Evolutionary conservation across 257 asterid species (phyloP).

Genomic region (Eucommia ulmoides): DNA sequence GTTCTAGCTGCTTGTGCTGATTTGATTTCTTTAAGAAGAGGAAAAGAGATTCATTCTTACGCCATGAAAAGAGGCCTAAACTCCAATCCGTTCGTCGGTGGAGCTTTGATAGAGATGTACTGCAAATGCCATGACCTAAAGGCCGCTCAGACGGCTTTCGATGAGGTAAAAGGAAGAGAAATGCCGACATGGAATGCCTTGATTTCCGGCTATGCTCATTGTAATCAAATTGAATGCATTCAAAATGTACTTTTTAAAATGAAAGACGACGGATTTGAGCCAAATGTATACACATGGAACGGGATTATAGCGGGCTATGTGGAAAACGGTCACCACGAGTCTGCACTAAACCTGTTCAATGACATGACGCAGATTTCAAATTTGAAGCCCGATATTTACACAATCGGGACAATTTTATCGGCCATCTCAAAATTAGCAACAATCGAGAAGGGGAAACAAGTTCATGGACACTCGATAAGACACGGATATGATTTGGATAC

Average conservation of each 20-base stretch:
- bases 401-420: slow-evolving; percentile 48
- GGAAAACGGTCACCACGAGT: slow-evolving; percentile 45
- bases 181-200: slow-evolving; percentile 55
- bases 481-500: slow-evolving; percentile 39
- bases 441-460: slow-evolving; percentile 46
- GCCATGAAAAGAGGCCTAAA: slow-evolving; percentile 45
- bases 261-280: slow-evolving; percentile 60
- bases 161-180: slow-evolving; percentile 35
- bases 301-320: slow-evolving; percentile 55
- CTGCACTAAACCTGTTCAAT: slow-evolving; percentile 37
- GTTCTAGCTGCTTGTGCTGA: slow-evolving; percentile 46
- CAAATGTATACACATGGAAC: slow-evolving; percentile 59
- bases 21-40: slow-evolving; percentile 22
- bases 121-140: slow-evolving; percentile 41
- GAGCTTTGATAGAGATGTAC: slow-evolving; percentile 69
- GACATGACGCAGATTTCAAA: slow-evolving; percentile 51
- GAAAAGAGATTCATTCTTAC: slow-evolving; percentile 50
- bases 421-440: slow-evolving; percentile 56
- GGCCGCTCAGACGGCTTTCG: slow-evolving; percentile 46
- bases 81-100: slow-evolving; percentile 48
- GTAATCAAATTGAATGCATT: slow-evolving; percentile 22
- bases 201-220: slow-evolving; percentile 50
- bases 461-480: slow-evolving; percentile 55
- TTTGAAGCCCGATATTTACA: slow-evolving; percentile 52
- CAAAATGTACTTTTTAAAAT: slow-evolving; percentile 26